These are phyloP conservation scores for Trametes cinnabarina DNA, from an alignment of 768 basidiomycete species.

Conservation along the genomic window DNA sequence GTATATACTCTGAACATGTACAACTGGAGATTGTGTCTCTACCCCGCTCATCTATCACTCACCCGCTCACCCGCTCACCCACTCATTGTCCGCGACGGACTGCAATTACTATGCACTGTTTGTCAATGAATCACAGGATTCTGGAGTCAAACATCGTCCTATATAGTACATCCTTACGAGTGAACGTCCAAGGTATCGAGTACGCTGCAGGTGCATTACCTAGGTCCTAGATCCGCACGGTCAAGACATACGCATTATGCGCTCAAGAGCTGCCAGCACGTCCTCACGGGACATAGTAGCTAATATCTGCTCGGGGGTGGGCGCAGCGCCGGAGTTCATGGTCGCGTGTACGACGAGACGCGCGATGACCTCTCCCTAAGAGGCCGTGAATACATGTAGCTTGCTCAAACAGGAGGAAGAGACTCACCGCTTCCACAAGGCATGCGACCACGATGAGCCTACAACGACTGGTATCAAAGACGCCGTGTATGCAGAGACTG, in stretches of 20 bases:
- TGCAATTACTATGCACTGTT: no score
- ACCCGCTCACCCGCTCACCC: no score
- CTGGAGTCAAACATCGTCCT: no score
- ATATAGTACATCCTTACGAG: background rate
- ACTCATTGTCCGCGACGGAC: no score
- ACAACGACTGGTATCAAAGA: no score
- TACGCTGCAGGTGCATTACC: no score
- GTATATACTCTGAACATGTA: no score
- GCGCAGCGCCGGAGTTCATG: conserved; percentile 20
- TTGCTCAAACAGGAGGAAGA: background rate
- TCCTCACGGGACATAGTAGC: conserved; percentile 19
- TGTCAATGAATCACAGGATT: no score
- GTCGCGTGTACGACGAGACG: conserved; percentile 70
- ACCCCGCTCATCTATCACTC: no score
- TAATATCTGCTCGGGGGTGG: conserved; percentile 7
- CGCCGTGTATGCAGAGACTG: no score
- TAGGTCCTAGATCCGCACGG: no score
- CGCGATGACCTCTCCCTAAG: conserved; percentile 78
- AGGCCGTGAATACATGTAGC: background rate
- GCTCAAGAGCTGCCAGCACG: conserved; percentile 17
- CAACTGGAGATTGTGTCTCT: no score
- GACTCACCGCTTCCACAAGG: conserved; percentile 77
- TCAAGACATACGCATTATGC: conserved; percentile 3
- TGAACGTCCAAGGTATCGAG: background rate
- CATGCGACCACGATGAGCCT: conserved; percentile 90